phyloP scores from a whole-genome alignment of 2,329 filamentous ascomycete species.

The Pyrenochaeta sp. region DNA sequence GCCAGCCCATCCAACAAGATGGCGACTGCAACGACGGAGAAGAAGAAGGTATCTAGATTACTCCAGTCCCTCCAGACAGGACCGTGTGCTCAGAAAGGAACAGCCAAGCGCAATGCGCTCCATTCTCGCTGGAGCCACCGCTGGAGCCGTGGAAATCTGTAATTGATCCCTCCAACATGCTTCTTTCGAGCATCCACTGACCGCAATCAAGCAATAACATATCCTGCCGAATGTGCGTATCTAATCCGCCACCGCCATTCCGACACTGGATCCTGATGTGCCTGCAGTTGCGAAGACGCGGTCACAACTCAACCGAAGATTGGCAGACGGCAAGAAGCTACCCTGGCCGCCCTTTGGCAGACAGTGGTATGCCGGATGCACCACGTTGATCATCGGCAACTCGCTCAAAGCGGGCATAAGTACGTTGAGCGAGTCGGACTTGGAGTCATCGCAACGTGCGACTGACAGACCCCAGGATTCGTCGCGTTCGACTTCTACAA shows the following conservation, averaged over 20 bases:
- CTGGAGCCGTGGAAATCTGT: slow-evolving; percentile 94
- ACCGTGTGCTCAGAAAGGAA: not conserved
- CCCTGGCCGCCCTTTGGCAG: slow-evolving; percentile 92
- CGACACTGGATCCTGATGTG: slow-evolving; percentile 16
- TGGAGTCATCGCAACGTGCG: no score
- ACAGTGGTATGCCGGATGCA: slow-evolving; percentile 98
- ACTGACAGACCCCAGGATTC: no score
- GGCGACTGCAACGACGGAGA: slow-evolving; percentile 40
- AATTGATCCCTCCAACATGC: slow-evolving; percentile 32
- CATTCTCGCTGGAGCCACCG: slow-evolving; percentile 90
- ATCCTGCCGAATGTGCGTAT: slow-evolving; percentile 84
- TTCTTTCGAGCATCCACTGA: slow-evolving; percentile 21
- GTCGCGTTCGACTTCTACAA: slow-evolving; percentile 98
- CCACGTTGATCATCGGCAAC: slow-evolving; percentile 95
- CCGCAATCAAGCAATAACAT: slow-evolving; percentile 75
- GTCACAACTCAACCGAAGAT: slow-evolving; percentile 86
- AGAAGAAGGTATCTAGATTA: slow-evolving; percentile 40
- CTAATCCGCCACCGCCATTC: not conserved
- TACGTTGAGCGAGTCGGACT: slow-evolving; percentile 61
- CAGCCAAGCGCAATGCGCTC: slow-evolving; percentile 84
- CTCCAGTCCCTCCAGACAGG: no score
- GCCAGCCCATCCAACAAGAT: slow-evolving; percentile 23
- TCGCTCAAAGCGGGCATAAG: slow-evolving; percentile 94
- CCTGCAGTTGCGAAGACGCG: slow-evolving; percentile 86
- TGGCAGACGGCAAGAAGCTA: slow-evolving; percentile 83